phyloP scores from a whole-genome alignment of 331 rosid species.

The Malus hybrid region DNA sequence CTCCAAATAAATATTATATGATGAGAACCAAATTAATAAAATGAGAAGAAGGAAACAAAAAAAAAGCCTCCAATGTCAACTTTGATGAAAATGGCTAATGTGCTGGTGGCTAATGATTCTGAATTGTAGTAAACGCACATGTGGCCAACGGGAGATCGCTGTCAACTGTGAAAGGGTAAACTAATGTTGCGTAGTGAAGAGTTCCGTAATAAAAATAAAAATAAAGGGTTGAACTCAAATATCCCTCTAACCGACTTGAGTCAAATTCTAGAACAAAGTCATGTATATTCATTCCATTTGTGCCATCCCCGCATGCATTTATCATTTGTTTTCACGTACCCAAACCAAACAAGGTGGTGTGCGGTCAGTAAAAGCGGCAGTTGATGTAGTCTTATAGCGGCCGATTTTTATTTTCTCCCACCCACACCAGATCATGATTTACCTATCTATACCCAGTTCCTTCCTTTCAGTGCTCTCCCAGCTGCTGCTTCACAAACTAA shows the following conservation, averaged over 20 bases:
- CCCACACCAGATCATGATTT: too few species aligned
- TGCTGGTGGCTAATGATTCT: background rate
- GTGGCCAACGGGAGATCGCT: too few species aligned
- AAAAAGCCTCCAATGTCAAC: background rate
- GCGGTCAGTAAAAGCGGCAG: background rate
- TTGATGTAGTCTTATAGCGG: too few species aligned
- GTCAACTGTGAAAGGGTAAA: background rate
- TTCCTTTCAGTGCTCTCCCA: too few species aligned
- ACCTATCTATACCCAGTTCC: too few species aligned
- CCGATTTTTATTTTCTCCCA: too few species aligned
- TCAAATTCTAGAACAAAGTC: background rate
- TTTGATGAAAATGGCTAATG: background rate
- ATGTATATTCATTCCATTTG: background rate
- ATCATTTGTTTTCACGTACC: background rate
- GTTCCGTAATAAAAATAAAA: background rate
- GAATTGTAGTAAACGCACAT: too few species aligned
- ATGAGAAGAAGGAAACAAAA: background rate
- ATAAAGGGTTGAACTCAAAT: background rate
- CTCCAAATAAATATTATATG: background rate
- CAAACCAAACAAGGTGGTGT: background rate
- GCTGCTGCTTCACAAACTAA: background rate
- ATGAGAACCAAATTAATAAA: background rate
- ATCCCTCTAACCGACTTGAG: background rate
- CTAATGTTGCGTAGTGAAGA: background rate
- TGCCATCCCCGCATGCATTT: background rate